phyloP scores from a whole-genome alignment of 352 stramenopile species.

The Pythium dissotocum region DNA sequence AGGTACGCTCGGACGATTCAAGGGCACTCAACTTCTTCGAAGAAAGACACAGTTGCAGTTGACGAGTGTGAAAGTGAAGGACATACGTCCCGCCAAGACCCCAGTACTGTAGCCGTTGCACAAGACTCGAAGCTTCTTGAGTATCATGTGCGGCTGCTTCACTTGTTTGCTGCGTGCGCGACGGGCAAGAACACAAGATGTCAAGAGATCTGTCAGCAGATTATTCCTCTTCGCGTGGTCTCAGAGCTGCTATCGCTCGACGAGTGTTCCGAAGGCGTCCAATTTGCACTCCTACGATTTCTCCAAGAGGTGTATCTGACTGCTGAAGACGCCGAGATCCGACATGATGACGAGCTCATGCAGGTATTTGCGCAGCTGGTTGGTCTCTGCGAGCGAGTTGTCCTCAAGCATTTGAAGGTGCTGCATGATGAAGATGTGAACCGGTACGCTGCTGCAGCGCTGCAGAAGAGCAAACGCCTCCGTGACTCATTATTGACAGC shows the following conservation, averaged over 20 bases:
- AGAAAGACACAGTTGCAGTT: not conserved
- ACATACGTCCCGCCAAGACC: not conserved
- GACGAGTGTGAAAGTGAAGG: not conserved
- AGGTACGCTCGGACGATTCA: slow-evolving; percentile 17
- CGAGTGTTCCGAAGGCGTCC: slow-evolving; percentile 52
- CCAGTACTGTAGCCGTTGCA: not conserved
- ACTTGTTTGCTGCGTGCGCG: slow-evolving; percentile 64
- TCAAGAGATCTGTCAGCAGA: slow-evolving; percentile 71
- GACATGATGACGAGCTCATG: slow-evolving; percentile 40
- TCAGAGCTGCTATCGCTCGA: slow-evolving; percentile 40
- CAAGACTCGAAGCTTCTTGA: slow-evolving; percentile 41
- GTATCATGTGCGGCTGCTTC: slow-evolving; percentile 55
- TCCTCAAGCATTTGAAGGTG: slow-evolving; percentile 38
- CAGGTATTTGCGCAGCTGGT: slow-evolving; percentile 37
- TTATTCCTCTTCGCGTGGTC: slow-evolving; percentile 46
- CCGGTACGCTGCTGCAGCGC: slow-evolving; percentile 36
- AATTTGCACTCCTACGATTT: slow-evolving; percentile 54
- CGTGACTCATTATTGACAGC: not conserved
- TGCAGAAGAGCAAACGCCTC: slow-evolving; percentile 45
- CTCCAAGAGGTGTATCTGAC: slow-evolving; percentile 61
- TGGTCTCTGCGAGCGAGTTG: slow-evolving; percentile 33
- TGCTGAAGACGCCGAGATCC: slow-evolving; percentile 52
- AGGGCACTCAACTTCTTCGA: not conserved
- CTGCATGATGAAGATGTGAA: slow-evolving; percentile 55
- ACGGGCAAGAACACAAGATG: slow-evolving; percentile 59